Evolutionary conservation across 345 rosid species (phyloP).

Genomic region (Lenwebbia sp.): DNA sequence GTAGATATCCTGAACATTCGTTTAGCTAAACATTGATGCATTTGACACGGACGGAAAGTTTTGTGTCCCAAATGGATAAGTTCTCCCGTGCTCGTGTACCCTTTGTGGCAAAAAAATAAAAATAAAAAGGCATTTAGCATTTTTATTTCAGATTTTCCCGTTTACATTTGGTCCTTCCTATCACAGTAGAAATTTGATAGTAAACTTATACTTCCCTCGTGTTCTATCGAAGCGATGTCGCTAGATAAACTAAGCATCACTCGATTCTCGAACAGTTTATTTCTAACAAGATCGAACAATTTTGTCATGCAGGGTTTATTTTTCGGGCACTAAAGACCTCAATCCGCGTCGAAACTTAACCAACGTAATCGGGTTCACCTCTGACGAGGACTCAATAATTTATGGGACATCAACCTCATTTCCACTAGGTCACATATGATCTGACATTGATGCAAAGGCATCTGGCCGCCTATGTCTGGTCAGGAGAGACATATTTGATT

Average conservation of each 20-base stretch:
- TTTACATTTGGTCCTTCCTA: background rate
- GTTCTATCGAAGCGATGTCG: background rate
- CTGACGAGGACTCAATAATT: background rate
- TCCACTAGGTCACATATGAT: background rate
- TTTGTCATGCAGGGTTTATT: background rate
- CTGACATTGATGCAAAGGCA: background rate
- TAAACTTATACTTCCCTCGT: background rate
- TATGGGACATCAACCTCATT: background rate
- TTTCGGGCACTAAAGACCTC: background rate
- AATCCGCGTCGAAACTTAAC: background rate
- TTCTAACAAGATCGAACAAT: background rate
- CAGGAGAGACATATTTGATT: background rate
- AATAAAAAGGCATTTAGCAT: no score
- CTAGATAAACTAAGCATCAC: background rate
- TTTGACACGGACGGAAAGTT: no score
- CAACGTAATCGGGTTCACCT: background rate
- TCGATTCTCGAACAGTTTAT: background rate
- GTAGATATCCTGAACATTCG: background rate
- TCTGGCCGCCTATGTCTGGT: background rate
- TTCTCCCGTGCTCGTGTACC: no score
- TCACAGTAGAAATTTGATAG: no score
- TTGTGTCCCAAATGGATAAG: no score
- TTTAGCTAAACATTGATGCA: no score
- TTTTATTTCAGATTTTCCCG: no score
- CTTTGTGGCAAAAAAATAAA: no score